phyloP scores from a whole-genome alignment of 139 green algal species.

The Ulvella scutata region DNA sequence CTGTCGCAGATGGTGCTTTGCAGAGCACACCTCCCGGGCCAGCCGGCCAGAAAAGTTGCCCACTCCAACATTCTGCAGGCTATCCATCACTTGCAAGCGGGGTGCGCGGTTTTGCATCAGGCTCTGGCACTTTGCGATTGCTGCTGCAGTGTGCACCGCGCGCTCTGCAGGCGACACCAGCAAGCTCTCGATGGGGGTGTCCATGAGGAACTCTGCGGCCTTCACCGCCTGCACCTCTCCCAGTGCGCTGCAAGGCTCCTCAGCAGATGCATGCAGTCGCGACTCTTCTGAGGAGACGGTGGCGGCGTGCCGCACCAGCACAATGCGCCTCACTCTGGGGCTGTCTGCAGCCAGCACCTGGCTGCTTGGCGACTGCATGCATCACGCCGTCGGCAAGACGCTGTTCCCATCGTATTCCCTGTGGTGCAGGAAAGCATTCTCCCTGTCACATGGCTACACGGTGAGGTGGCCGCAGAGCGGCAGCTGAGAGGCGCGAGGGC shows the following conservation, averaged over 20 bases:
- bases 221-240: slow-evolving; percentile 26
- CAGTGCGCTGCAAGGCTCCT: slow-evolving; percentile 22
- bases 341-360: neutral
- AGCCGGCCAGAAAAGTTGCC: neutral
- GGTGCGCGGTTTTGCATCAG: slow-evolving; percentile 3
- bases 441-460: too few relatives aligned
- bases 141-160: neutral
- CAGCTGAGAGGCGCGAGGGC: neutral
- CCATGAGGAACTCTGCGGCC: slow-evolving; percentile 25
- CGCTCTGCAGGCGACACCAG: neutral
- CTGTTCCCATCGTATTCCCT: too few relatives aligned
- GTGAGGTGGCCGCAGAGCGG: too few relatives aligned
- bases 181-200: slow-evolving; percentile 11
- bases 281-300: slow-evolving; percentile 19
- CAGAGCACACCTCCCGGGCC: neutral
- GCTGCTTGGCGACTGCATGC: too few relatives aligned
- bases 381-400: neutral
- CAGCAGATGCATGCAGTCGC: slow-evolving; percentile 17
- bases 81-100: neutral
- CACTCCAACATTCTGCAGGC: neutral
- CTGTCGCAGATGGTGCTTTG: neutral
- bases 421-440: too few relatives aligned
- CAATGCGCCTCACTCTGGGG: slow-evolving; percentile 10
- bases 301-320: slow-evolving; percentile 30
- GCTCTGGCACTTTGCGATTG: neutral